phyloP scores from a whole-genome alignment of 1,139 yeast species.

The Yamadazyma oceani region DNA sequence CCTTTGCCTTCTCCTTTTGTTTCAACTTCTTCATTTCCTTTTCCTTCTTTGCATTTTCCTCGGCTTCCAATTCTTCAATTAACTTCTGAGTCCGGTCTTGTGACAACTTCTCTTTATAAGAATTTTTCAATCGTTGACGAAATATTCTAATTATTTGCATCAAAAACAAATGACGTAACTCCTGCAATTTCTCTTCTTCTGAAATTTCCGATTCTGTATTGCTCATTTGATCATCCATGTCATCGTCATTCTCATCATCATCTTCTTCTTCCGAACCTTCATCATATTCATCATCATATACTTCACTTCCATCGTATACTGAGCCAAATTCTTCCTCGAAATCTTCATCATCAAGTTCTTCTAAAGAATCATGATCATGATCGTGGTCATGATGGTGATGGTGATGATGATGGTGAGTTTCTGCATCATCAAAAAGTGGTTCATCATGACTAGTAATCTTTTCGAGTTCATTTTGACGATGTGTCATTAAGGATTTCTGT shows the following conservation, averaged over 20 bases:
- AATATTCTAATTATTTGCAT: constrained; percentile 71
- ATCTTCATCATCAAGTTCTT: constrained; percentile 15
- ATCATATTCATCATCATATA: constrained; percentile 24
- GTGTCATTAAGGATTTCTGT: constrained; percentile 4
- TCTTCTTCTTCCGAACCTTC: constrained; percentile 28
- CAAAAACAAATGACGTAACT: constrained; percentile 74
- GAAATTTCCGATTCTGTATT: constrained; percentile 48
- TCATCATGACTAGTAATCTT: constrained; percentile 5
- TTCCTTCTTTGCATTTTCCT: constrained; percentile 65
- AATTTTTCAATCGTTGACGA: constrained; percentile 67
- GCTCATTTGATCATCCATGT: constrained; percentile 30
- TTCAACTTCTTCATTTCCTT: constrained; percentile 68
- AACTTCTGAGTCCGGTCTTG: constrained; percentile 71
- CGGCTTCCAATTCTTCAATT: constrained; percentile 79
- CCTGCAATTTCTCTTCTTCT: constrained; percentile 69
- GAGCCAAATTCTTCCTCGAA: constrained; percentile 17
- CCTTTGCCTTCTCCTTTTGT: constrained; percentile 77
- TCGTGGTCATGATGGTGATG: constrained; percentile 5
- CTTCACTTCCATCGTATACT: constrained; percentile 19
- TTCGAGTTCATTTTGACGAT: background rate
- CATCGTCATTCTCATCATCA: constrained; percentile 32
- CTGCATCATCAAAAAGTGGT: constrained; percentile 8
- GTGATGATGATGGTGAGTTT: constrained; percentile 6
- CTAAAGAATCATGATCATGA: constrained; percentile 16
- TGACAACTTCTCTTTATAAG: constrained; percentile 72